A percentile compares a stretch with the other conserved stretches of the same genome.
Conservation (phyloP, 2,329 filamentous ascomycete species). For the Colletotrichum melonis region DNA sequence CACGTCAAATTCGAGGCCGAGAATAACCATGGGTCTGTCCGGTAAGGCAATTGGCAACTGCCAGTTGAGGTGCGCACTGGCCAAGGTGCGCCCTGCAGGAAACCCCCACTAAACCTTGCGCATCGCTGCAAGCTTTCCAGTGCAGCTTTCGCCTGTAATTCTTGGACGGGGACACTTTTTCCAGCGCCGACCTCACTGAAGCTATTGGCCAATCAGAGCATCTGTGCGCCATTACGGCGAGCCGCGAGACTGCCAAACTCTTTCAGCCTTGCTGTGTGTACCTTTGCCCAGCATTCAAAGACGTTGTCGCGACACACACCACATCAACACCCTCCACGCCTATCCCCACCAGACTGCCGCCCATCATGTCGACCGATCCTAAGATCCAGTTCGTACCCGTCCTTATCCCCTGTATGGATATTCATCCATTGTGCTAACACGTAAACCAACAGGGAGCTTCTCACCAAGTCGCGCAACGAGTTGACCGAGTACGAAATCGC, state of each 20-base stretch:
- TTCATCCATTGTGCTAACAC: constrained; percentile 42
- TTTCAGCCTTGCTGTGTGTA: constrained; percentile 47
- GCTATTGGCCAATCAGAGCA: constrained; percentile 28
- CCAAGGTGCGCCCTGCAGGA: not conserved
- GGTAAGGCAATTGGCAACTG: constrained; percentile 22
- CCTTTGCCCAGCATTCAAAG: constrained; percentile 29
- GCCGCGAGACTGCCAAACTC: constrained; percentile 34
- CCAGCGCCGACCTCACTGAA: constrained; percentile 30
- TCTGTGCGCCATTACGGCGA: not conserved
- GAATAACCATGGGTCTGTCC: constrained; percentile 35
- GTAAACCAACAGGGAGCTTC: constrained; percentile 77
- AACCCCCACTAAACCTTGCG: constrained; percentile 7
- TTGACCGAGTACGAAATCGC: constrained; percentile 95
- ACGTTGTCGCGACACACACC: constrained; percentile 23
- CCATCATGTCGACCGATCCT: constrained; percentile 58
- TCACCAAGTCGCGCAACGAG: constrained; percentile 88
- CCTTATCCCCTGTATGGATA: constrained; percentile 6
- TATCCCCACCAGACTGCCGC: constrained; percentile 33
- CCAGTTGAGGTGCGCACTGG: not conserved
- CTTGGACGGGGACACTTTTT: constrained; percentile 16
- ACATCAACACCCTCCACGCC: constrained; percentile 37
- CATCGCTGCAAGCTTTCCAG: constrained; percentile 17
- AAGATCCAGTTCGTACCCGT: constrained; percentile 74
- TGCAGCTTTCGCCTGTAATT: not conserved
- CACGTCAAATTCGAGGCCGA: constrained; percentile 43